Conservation (phyloP, 768 basidiomycete species). For the Leccinum sublutescens region DNA sequence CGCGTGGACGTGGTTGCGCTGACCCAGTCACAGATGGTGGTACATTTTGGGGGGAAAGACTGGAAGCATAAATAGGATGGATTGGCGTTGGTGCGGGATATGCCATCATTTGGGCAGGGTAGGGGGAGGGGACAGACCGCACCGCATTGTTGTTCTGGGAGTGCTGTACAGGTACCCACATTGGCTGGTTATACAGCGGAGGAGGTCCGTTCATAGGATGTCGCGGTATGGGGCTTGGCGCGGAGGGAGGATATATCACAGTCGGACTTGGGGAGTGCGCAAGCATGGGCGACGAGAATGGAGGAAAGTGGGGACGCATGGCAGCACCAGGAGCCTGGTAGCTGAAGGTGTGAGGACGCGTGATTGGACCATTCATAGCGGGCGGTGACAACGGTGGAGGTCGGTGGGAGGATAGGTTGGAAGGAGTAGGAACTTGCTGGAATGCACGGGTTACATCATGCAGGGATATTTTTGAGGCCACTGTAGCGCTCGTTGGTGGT, state of each 20-base stretch:
- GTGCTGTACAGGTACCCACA: slow-evolving; percentile 60
- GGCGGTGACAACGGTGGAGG: slow-evolving; percentile 51
- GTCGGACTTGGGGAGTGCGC: slow-evolving; percentile 67
- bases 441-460: slow-evolving; percentile 85
- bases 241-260: slow-evolving; percentile 63
- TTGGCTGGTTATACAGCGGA: slow-evolving; percentile 56
- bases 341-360: slow-evolving; percentile 27
- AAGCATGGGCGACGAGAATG: slow-evolving; percentile 70
- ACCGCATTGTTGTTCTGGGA: slow-evolving; percentile 52
- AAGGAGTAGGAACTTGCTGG: slow-evolving; percentile 75
- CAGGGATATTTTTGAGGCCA: slow-evolving; percentile 71
- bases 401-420: slow-evolving; percentile 46
- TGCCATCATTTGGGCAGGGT: slow-evolving; percentile 60
- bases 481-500: slow-evolving; percentile 55
- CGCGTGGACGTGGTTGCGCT: slow-evolving; percentile 44
- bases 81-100: slow-evolving; percentile 56
- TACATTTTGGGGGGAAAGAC: slow-evolving; percentile 41
- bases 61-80: slow-evolving; percentile 46
- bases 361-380: slow-evolving; percentile 33
- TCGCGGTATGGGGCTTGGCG: slow-evolving; percentile 63
- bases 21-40: slow-evolving; percentile 29
- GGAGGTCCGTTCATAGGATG: slow-evolving; percentile 63
- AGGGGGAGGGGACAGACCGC: slow-evolving; percentile 57
- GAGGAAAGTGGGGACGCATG: slow-evolving; percentile 55
- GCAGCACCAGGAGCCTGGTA: slow-evolving; percentile 42